Percentiles rank a stretch among this genome's conserved stretches.
Conservation (phyloP, 2,329 filamentous ascomycete species). For the Apiospora pterosperma region DNA sequence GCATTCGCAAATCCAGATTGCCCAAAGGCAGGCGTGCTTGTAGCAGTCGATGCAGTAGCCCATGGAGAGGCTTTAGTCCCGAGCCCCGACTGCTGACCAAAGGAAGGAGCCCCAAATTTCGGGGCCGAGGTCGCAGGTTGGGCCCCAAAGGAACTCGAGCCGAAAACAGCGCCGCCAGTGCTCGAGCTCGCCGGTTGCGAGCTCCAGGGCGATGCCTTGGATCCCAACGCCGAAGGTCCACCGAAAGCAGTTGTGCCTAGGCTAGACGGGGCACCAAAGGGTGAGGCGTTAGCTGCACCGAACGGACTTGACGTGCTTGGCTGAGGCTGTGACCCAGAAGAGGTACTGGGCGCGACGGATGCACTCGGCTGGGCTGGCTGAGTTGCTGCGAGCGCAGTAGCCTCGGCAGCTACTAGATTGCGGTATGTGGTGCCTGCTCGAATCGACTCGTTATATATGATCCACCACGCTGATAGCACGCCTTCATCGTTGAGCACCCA, state of each 20-base stretch:
- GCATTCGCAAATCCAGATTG: constrained; percentile 46
- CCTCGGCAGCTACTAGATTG: constrained; percentile 55
- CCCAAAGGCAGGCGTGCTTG: constrained; percentile 47
- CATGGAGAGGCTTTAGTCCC: constrained; percentile 52
- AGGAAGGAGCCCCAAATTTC: constrained; percentile 46
- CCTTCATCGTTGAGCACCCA: constrained; percentile 89
- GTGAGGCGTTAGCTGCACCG: constrained; percentile 27
- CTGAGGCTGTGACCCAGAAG: constrained; percentile 16
- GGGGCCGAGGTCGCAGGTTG: constrained; percentile 32
- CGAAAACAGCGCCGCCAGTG: constrained; percentile 37
- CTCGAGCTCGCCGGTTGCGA: constrained; percentile 26
- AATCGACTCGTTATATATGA: constrained; percentile 86
- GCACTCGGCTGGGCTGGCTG: constrained; percentile 27
- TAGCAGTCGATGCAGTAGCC: constrained; percentile 36
- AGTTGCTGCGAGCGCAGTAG: constrained; percentile 26
- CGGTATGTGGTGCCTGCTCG: constrained; percentile 69
- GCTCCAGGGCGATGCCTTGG: constrained; percentile 51
- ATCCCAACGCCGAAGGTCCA: constrained; percentile 44
- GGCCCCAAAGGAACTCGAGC: constrained; percentile 41
- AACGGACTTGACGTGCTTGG: constrained; percentile 25
- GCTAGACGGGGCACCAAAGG: constrained; percentile 38
- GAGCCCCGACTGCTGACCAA: constrained; percentile 49
- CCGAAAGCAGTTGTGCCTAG: constrained; percentile 42
- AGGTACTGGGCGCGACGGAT: constrained; percentile 15
- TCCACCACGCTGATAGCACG: constrained; percentile 81